Base-by-base conservation (phyloP, 768 basidiomycete genomes). In the Boletus coccyginus region DNA sequence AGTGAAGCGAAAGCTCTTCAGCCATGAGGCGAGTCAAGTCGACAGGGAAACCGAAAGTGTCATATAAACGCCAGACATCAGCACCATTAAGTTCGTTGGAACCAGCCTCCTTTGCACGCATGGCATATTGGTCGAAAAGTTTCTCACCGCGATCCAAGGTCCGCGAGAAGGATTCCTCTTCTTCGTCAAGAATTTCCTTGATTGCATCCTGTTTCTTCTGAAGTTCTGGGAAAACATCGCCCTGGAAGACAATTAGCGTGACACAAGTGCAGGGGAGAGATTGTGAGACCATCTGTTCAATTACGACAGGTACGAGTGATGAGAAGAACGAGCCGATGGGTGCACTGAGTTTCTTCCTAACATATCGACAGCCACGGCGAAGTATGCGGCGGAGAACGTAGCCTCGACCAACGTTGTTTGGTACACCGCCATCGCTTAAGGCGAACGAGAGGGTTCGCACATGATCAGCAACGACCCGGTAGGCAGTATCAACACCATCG, bases 11-110 rank as follows among this genome's bases (percentile, higher is more conserved):
- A 31, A 92, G 76, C 68, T 99, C 97, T 70, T 95, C 92, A 5
- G 97, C 97, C 97, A 99, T 98, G 56, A 99, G 79, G 48, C 89
- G 86, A 1, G 97, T 99, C 48, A 99, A 76, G 68, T 99, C 97
- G 41, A 92, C 94, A 0, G 97, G 97, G 78, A 99, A 99, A 49
- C 97, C 97, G 68, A 91, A 99, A 1, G 97, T 98, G 70, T 99
- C 97, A 70, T 98, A 98, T 49, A 99, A 74, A 29, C 92, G 83
- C 97, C 97, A 99, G 36, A 98, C 92, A 66, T 99, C 96, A 62
- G 87, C 90, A 27, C 97, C 97, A 56, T 77, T 85, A 32, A 99
- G 84, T 62, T 85, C 82, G 39, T 76, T 86, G 6, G 74, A 64
- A 9, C 86, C 87, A 46, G 80, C 75, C 51, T 86, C 80, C 60